Evolutionary conservation across 2,329 filamentous ascomycete species (phyloP).

Genomic region (Cordyceps cateniannulata): DNA sequence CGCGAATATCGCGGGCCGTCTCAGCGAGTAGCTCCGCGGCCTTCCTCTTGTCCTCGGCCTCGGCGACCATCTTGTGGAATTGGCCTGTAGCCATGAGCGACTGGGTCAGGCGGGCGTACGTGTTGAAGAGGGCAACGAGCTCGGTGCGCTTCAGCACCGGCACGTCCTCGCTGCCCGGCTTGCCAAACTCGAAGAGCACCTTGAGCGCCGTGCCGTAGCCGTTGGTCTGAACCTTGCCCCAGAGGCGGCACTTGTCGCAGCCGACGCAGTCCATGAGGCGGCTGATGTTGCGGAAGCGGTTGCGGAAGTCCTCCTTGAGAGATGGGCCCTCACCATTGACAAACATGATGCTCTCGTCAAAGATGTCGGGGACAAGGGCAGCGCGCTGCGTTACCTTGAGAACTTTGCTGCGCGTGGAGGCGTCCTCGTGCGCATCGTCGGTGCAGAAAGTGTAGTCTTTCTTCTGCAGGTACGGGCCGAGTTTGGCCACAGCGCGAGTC

Average conservation of each 20-base stretch:
- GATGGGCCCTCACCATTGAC: conserved; percentile 67
- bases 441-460: conserved; percentile 82
- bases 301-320: conserved; percentile 94
- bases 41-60: conserved; percentile 23
- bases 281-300: conserved; percentile 94
- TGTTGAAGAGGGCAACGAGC: conserved; percentile 91
- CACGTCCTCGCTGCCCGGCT: conserved; percentile 42
- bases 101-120: conserved; percentile 77
- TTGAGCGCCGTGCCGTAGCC: conserved; percentile 94
- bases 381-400: conserved; percentile 67
- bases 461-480: conserved; percentile 67
- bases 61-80: conserved; percentile 54
- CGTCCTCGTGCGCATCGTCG: conserved; percentile 74
- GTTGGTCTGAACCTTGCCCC: conserved; percentile 94
- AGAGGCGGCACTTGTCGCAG: conserved; percentile 96
- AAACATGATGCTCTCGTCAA: conserved; percentile 95
- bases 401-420: conserved; percentile 73
- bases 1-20: conserved; percentile 19
- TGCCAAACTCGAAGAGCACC: conserved; percentile 89
- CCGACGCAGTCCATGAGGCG: conserved; percentile 98
- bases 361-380: conserved; percentile 68
- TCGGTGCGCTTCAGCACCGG: conserved; percentile 81
- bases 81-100: conserved; percentile 68
- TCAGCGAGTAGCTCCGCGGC: conserved; percentile 21
- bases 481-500: conserved; percentile 82